Base-by-base conservation (phyloP, 83 land plant species). In the Picea abies region DNA sequence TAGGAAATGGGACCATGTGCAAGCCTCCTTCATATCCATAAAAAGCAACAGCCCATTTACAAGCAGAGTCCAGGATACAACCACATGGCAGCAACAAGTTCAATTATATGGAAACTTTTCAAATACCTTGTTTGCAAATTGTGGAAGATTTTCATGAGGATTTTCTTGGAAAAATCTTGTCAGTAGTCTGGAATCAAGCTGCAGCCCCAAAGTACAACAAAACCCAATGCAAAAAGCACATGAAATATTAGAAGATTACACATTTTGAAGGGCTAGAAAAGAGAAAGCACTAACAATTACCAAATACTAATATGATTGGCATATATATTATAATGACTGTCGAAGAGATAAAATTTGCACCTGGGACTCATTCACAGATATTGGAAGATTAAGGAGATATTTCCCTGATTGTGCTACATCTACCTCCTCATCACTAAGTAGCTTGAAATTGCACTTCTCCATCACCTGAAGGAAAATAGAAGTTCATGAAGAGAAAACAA, bases 351-450 rank as follows among this genome's bases (percentile, higher is more conserved):
- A 17, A 26, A 25, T 60, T 49, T 39, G 63, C 56, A 94, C 98
- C 96, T 94, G 89, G 60, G 95, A 88, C 82, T 91, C 92, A 85
- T 96, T 93, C 37, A 96, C 99, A 5, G 86, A 82, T 64, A 96
- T 96, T 29, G 99, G 99, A 82, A 96, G 94, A 86, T 96, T 93
- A 77, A 96, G 80, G 63, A 96, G 97, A 85, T 96, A 96, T 78
- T 96, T 93, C 77, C 96, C 99, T 49, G 91, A 87, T 12, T 37
- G 92, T 73, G 99, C 99, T 82, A 93, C 79, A 4, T 88, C 94
- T 79, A 87, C 84, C 84, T 96, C 99, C 10, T 91, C 92, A 60
- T 96, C 92, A 37, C 83, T 90, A 20, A 92, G 78, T 82, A 96
- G 84, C 82, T 94, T 93, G 88, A 96, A 96, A 80, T 96, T 94